Evolutionary conservation across 2,329 filamentous ascomycete species (phyloP), one percentile per base, ranked within the genome.

Genomic region (Tolypocladium ophioglossoides): DNA sequence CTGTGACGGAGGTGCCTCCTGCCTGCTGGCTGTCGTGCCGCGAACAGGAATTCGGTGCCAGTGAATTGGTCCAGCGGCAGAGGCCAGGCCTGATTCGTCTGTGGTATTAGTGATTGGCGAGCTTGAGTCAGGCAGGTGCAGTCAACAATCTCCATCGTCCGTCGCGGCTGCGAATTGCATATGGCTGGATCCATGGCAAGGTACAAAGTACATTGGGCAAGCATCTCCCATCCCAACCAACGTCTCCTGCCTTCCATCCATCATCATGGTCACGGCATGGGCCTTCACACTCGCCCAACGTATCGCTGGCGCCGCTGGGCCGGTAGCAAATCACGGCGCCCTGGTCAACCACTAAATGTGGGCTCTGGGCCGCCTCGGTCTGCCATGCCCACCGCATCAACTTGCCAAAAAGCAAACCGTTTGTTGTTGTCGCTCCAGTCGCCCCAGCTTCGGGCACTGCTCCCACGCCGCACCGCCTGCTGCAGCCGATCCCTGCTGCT

Each of bases 271-370:
- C 3, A 24, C 7, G 14, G 24, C n/a, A 9, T 32, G 44, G 44
- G 24, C 44, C n/a, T n/a, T 47, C 44, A 32, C 44, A 47, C 44
- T n/a, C 44, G 44, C 16, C n/a, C 24, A 6, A 47, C 32, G 46
- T 49, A 47, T 54, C 53, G 46, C 24, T 30, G 47, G 53, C 38
- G 53, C 48, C 48, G 49, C 49, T 34, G 48, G 22, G 24, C 30
- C 14, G 52, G 52, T 53, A 53, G 46, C 52, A 53, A 53, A 53
- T 53, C 51, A 52, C 14, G 16, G 16, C 39, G 20, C 16, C 51
- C 14, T 37, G 20, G 22, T 14, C 34, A 22, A 32, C 24, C 44
- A 16, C 44, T 7, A 30, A 20, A 5, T 47, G 27, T 47, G 44
- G 44, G 16, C 44, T 47, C 44, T n/a, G 41, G 41, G 22, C 41